Evolutionary conservation across 202 grass and related monocot species (phyloP), one percentile per base, ranked within the genome.

Genomic region (Setaria viridis): DNA sequence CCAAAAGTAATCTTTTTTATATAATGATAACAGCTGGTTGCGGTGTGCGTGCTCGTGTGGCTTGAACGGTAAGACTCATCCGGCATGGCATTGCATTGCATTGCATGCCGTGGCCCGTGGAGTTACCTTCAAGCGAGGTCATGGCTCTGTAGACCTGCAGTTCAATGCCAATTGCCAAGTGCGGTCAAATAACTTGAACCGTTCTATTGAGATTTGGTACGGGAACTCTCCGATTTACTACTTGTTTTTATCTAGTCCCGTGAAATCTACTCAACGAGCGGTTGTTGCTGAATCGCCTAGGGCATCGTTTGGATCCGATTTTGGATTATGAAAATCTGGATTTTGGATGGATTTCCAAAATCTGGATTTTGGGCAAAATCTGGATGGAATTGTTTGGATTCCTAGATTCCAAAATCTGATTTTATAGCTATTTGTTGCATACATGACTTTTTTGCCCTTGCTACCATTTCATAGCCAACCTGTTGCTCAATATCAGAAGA

Each of bases 81-180:
- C 41, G 7, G 21, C 41, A 11, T 17, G 25, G 25, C 25, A 25
- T 25, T 25, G 25, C 25, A 25, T 2, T 7, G n/a, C 39, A 13
- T 33, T 3, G 77, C 70, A 50, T 32, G 21, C 42, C 77, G 60
- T 65, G 25, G 25, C 25, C 25, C 57, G 29, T 77, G 37, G 76
- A 65, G 60, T 65, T n/a, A 50, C 43, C 77, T 79, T 79, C 59
- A 79, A 59, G 77, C 77, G 43, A 79, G 29, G 43, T 33, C 42
- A 11, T 11, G 58, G 12, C 57, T 43, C 57, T 11, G 41, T 4
- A 35, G 34, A 37, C 9, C 58, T 30, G 25, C 10, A 62, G 57
- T 29, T 60, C 29, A 60, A 60, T 25, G n/a, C n/a, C 9, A 60
- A 29, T 60, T 25, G 57, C 11, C n/a, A 48, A 25, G 20, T 14